phyloP scores from a whole-genome alignment of 805 yeast species.

The Candida argentea region DNA sequence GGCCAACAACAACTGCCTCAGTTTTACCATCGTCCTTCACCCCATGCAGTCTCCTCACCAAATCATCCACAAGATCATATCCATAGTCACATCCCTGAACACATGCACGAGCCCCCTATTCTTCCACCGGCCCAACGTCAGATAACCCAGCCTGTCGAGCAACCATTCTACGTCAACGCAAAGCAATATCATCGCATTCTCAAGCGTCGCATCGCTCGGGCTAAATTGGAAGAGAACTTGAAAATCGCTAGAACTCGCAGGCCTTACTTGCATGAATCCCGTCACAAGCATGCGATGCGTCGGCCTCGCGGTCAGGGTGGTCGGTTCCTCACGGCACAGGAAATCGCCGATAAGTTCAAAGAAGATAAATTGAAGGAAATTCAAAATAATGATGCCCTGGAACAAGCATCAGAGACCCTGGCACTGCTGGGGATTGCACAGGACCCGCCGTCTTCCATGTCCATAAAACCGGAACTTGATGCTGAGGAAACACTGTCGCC shows the following conservation, averaged over 20 bases:
- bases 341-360: slow-evolving; percentile 35
- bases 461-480: no score
- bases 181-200: slow-evolving; percentile 93
- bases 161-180: slow-evolving; percentile 95
- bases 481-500: no score
- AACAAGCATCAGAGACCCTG: no score
- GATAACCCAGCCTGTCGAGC: slow-evolving; percentile 48
- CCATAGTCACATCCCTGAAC: no score
- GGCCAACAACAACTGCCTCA: no score
- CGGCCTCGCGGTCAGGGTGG: slow-evolving; percentile 99
- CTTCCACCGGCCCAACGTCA: no score
- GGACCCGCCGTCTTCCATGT: no score
- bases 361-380: slow-evolving; percentile 27
- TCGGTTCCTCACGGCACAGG: slow-evolving; percentile 87
- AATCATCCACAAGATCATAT: no score
- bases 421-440: no score
- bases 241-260: slow-evolving; percentile 83
- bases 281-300: slow-evolving; percentile 99
- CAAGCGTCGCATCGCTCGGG: slow-evolving; percentile 88
- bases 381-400: slow-evolving; percentile 13
- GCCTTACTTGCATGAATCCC: slow-evolving; percentile 91
- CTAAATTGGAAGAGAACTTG: slow-evolving; percentile 80
- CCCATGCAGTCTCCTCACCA: no score
- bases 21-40: no score
- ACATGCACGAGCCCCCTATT: no score